Percentiles rank a stretch among this genome's conserved stretches.
Evolutionary conservation across 805 yeast genomes (phyloP).

Genomic region (Scheffersomyces amazonensis): DNA sequence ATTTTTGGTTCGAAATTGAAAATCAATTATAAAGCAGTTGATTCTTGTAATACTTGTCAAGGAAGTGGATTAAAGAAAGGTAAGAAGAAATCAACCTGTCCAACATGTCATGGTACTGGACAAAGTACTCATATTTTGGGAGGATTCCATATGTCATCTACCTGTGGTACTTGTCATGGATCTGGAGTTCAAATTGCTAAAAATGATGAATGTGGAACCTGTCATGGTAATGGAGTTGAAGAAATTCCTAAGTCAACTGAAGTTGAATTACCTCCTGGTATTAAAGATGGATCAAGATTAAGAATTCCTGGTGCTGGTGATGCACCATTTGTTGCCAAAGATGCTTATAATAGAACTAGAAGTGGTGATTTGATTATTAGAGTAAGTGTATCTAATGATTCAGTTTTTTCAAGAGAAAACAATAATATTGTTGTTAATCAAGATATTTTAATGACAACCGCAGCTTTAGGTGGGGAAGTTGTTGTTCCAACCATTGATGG

Average conservation of each 20-base stretch:
- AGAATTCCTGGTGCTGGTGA: slow-evolving; percentile 89
- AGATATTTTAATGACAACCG: slow-evolving; percentile 88
- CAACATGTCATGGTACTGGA: slow-evolving; percentile 91
- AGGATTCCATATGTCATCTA: slow-evolving; percentile 95
- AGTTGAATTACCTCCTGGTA: slow-evolving; percentile 85
- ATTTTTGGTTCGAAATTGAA: slow-evolving; percentile 71
- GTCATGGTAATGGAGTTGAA: slow-evolving; percentile 89
- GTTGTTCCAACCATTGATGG: slow-evolving; percentile 92
- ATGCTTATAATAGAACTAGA: slow-evolving; percentile 60
- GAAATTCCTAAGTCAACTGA: slow-evolving; percentile 66
- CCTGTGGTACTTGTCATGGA: slow-evolving; percentile 86
- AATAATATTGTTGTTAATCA: slow-evolving; percentile 64
- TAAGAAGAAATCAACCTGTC: slow-evolving; percentile 72
- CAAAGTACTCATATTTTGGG: slow-evolving; percentile 82
- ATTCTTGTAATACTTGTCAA: slow-evolving; percentile 72
- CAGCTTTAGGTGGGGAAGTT: slow-evolving; percentile 90
- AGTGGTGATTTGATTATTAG: slow-evolving; percentile 90
- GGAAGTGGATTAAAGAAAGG: slow-evolving; percentile 86
- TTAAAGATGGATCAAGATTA: slow-evolving; percentile 80
- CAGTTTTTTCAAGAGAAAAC: slow-evolving; percentile 62
- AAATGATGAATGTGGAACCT: slow-evolving; percentile 67
- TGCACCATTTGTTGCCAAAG: slow-evolving; percentile 72
- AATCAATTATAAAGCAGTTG: slow-evolving; percentile 70
- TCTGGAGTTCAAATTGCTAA: slow-evolving; percentile 74
- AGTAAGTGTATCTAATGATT: slow-evolving; percentile 74